These are phyloP conservation scores for Pulveroboletus frians DNA, from an alignment of 768 basidiomycete genomes.

Conservation along the genomic window DNA sequence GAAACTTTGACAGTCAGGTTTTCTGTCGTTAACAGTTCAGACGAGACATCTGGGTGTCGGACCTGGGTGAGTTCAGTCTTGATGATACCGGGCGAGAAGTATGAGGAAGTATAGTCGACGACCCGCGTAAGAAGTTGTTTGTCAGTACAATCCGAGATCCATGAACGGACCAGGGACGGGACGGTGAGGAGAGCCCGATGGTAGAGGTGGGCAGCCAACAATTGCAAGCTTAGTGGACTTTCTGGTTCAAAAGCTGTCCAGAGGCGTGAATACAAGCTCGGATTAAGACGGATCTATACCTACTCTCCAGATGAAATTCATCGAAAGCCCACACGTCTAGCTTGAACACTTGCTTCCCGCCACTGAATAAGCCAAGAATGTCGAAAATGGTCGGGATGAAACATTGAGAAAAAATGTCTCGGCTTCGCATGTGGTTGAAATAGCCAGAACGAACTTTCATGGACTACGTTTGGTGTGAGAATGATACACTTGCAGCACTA, in stretches of 20 bases:
- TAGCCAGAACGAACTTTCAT: constrained; percentile 82
- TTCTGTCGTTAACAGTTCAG: constrained; percentile 62
- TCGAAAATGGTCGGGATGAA: constrained; percentile 72
- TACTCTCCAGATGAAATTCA: constrained; percentile 73
- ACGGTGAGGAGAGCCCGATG: constrained; percentile 80
- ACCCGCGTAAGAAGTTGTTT: constrained; percentile 78
- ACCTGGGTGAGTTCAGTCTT: constrained; percentile 74
- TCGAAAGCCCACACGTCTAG: constrained; percentile 84
- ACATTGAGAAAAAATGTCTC: constrained; percentile 53
- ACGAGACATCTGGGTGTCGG: constrained; percentile 45
- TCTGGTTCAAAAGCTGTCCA: constrained; percentile 54
- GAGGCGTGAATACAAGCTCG: background rate
- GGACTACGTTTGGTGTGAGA: constrained; percentile 48
- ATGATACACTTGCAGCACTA: background rate
- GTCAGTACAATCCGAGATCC: constrained; percentile 86
- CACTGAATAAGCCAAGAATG: constrained; percentile 62
- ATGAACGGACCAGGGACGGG: constrained; percentile 79
- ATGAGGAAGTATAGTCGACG: constrained; percentile 68
- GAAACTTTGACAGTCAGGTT: constrained; percentile 77
- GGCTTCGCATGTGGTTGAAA: constrained; percentile 75
- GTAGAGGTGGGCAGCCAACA: constrained; percentile 83
- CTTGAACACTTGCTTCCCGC: constrained; percentile 64
- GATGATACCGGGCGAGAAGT: constrained; percentile 90
- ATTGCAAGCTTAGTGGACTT: constrained; percentile 45
- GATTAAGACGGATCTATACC: constrained; percentile 20